Conservation (phyloP, 768 basidiomycete species). For the Neoboletus subvelutipes region DNA sequence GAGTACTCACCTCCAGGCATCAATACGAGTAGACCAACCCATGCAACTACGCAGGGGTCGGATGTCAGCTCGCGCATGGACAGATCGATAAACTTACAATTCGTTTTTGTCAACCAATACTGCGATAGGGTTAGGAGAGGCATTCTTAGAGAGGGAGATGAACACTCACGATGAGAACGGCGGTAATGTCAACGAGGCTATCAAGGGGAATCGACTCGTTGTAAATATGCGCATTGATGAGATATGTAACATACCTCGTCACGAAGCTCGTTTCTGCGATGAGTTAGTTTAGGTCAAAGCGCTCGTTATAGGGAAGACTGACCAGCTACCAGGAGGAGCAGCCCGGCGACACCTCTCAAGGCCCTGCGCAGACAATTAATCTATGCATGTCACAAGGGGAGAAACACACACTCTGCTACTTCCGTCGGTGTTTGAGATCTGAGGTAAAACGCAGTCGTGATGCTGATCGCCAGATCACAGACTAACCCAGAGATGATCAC, state of each 20-base stretch:
- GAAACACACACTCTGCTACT: slow-evolving; percentile 7
- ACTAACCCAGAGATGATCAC: slow-evolving; percentile 14
- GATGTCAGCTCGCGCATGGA: neutral
- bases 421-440: neutral
- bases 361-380: slow-evolving; percentile 3
- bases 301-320: neutral
- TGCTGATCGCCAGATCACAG: slow-evolving; percentile 19
- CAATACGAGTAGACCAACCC: slow-evolving; percentile 15
- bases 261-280: slow-evolving; percentile 15
- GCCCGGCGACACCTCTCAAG: neutral
- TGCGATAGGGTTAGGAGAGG: neutral
- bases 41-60: slow-evolving; percentile 4
- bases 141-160: neutral
- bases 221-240: neutral
- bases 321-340: slow-evolving; percentile 13
- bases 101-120: slow-evolving; percentile 19
- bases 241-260: slow-evolving; percentile 9
- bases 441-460: slow-evolving; percentile 10
- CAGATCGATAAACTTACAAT: slow-evolving; percentile 2
- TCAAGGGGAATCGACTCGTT: neutral
- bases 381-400: neutral
- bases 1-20: slow-evolving; percentile 20
- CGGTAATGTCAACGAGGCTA: slow-evolving; percentile 12
- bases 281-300: neutral
- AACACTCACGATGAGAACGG: slow-evolving; percentile 13